A percentile compares a stretch with the other conserved stretches of the same genome.
phyloP scores from a whole-genome alignment of 495 filamentous ascomycete genomes.

The Podospora conica region DNA sequence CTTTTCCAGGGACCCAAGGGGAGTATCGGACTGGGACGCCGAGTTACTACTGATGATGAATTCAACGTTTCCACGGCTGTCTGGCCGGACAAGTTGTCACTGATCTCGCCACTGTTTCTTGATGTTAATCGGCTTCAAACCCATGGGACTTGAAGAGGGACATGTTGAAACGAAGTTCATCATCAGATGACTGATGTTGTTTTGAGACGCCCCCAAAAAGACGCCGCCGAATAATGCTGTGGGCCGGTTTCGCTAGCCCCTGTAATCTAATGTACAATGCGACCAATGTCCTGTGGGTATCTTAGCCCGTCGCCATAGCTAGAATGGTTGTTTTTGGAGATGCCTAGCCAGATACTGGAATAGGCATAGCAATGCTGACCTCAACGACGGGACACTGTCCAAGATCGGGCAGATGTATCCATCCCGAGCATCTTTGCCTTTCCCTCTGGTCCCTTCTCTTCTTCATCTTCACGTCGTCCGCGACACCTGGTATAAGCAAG shows the following conservation, averaged over 20 bases:
- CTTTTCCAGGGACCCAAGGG: constrained; percentile 33
- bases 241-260: not conserved
- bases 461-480: not conserved
- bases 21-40: constrained; percentile 33
- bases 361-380: too few relatives aligned
- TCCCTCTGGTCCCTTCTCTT: not conserved
- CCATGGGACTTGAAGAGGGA: too few relatives aligned
- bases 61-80: not conserved
- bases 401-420: not conserved
- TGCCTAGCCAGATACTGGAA: not conserved
- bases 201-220: not conserved
- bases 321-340: not conserved
- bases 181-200: not conserved
- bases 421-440: not conserved
- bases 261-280: constrained; percentile 10
- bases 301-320: not conserved
- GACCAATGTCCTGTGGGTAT: not conserved
- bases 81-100: not conserved
- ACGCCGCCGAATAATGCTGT: not conserved
- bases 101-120: not conserved
- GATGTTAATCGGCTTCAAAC: not conserved
- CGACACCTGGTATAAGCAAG: too few relatives aligned
- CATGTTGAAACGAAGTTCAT: not conserved
- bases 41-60: constrained; percentile 30
- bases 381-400: not conserved